A percentile compares a stretch with the other conserved stretches of the same genome.
phyloP scores from a whole-genome alignment of 768 basidiomycete species.

The Mrakia frigida region DNA sequence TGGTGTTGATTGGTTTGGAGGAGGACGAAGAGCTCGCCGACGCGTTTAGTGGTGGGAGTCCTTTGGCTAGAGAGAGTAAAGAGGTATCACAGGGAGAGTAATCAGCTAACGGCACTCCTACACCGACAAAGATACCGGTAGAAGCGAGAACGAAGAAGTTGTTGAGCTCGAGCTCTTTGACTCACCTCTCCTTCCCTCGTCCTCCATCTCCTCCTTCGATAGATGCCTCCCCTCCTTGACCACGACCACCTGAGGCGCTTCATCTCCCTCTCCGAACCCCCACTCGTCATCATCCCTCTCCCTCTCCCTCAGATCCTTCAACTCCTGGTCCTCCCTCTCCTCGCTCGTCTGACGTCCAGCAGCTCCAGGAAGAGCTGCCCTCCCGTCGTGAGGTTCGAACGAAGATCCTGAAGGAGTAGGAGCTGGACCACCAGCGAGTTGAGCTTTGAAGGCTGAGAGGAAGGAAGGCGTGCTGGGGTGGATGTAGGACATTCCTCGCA shows the following conservation, averaged over 20 bases:
- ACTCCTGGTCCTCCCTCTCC: conserved; percentile 44
- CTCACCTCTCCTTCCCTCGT: conserved; percentile 42
- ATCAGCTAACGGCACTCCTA: too few species aligned
- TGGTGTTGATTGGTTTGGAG: neutral
- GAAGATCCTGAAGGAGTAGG: neutral
- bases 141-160: neutral
- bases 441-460: conserved; percentile 26
- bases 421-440: conserved; percentile 18
- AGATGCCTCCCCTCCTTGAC: conserved; percentile 84
- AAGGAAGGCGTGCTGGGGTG: conserved; percentile 24
- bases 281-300: conserved; percentile 28
- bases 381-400: neutral
- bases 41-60: conserved; percentile 34
- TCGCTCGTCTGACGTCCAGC: conserved; percentile 29
- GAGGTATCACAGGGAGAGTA: neutral
- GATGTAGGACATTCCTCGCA: conserved; percentile 21
- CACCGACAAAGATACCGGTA: too few species aligned
- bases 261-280: conserved; percentile 52
- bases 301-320: conserved; percentile 66
- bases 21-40: neutral
- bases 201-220: conserved; percentile 68
- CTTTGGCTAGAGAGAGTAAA: conserved; percentile 29
- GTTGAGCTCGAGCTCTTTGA: neutral
- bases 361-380: conserved; percentile 15
- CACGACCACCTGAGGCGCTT: conserved; percentile 83